A percentile compares a stretch with the other conserved stretches of the same genome.
These are phyloP conservation scores for Populus pruinosa DNA, from an alignment of 345 rosid species.

Conservation along the genomic window DNA sequence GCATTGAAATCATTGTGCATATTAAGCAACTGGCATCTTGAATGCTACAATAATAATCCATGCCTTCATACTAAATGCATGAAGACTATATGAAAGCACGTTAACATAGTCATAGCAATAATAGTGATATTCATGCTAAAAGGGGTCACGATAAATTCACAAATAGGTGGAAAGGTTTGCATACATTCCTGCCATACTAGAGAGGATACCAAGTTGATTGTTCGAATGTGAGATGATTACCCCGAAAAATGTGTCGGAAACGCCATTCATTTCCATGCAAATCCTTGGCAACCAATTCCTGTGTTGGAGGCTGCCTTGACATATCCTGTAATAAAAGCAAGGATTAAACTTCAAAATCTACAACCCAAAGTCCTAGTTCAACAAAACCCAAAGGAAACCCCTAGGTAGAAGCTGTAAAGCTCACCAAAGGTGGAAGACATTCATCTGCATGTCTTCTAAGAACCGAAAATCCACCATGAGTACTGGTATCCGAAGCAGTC, in stretches of 20 bases:
- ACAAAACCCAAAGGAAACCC: not conserved
- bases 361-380: not conserved
- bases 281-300: constrained; percentile 62
- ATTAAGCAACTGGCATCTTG: not conserved
- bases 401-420: not conserved
- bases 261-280: constrained; percentile 61
- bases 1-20: not conserved
- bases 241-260: constrained; percentile 60
- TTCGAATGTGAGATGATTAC: constrained; percentile 7
- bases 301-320: constrained; percentile 62
- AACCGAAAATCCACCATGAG: constrained; percentile 69
- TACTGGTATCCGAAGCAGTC: constrained; percentile 65
- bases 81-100: not conserved
- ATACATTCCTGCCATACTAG: not conserved
- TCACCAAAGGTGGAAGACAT: constrained; percentile 60
- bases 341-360: not conserved
- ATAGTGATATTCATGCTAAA: not conserved
- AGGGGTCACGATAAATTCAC: not conserved
- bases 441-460: constrained; percentile 62
- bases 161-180: not conserved
- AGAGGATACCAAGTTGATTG: not conserved
- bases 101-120: not conserved
- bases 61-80: not conserved
- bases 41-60: not conserved
- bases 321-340: constrained; percentile 42